Evolutionary conservation across 2,329 filamentous ascomycete species (phyloP), one percentile per base, ranked within the genome.

Genomic region (Graphilbum sp.): DNA sequence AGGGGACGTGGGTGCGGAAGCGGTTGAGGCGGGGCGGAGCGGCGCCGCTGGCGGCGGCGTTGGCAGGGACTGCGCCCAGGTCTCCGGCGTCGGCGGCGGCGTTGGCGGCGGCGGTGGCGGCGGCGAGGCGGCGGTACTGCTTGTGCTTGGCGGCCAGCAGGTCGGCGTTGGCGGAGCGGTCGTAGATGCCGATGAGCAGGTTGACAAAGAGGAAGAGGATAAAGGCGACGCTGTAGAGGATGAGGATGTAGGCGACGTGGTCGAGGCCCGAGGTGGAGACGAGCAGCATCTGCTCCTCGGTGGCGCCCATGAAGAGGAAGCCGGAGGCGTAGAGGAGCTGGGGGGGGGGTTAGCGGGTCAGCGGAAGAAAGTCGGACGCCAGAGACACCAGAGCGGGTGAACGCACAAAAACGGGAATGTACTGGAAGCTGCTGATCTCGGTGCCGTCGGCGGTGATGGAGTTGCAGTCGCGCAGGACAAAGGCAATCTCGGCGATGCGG

Each of bases 261-360:
- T 86, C 86, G 50, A 96, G 76, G 42, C 76, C 69, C 0, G 82
- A 79, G 30, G 72, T 64, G 31, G 73, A 68, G 5, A 96, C 65
- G 2, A 95, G 64, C 18, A 66, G 52, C 83, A 96, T 94, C 59
- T 96, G 90, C 60, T 98, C 87, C 55, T 96, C 90, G 1, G 86
- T 96, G 15, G 90, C 88, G 24, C 85, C 82, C 86, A 96, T 93
- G 62, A 98, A 98, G 31, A 98, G 68, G 61, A 96, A 94, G 2
- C 90, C 90, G 4, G 87, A 81, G 6, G 87, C 86, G 51, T 83
- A 93, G 21, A 98, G 71, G 31, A 96, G 69, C 86, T 92, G 43
- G 11, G 10, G 5, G 41, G 43, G 11, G 10, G 5, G 41, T 54
- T 48, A 56, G 52, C 30, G 17, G 30, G 8, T 13, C 5, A 18